A percentile compares a stretch with the other conserved stretches of the same genome.
phyloP scores from a whole-genome alignment of 441 rosid species.

The Kokia cookei region DNA sequence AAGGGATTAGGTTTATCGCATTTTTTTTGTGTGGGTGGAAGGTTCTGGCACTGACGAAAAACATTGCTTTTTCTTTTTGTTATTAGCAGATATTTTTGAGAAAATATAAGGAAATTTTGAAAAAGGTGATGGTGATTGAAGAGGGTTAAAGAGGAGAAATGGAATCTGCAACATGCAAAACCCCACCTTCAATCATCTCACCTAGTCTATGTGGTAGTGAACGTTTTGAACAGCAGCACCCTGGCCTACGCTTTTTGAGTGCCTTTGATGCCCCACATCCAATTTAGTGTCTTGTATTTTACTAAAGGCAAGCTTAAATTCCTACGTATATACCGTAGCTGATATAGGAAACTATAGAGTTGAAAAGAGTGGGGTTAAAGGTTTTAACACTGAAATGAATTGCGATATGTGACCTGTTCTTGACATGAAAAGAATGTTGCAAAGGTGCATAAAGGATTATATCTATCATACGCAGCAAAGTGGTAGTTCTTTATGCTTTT shows the following conservation, averaged over 20 bases:
- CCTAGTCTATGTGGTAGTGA: slow-evolving; percentile 19
- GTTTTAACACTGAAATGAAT: background rate
- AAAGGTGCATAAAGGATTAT: background rate
- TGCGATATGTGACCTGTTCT: background rate
- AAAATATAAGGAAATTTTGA: background rate
- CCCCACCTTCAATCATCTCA: slow-evolving; percentile 1
- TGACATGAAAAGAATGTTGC: slow-evolving; percentile 1
- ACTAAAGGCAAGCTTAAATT: background rate
- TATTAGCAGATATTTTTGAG: background rate
- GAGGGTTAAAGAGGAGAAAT: background rate
- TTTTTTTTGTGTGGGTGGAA: background rate
- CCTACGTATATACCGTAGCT: background rate
- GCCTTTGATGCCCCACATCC: slow-evolving; percentile 33
- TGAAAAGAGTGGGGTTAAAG: background rate
- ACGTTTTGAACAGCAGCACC: slow-evolving; percentile 20
- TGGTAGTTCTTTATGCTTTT: background rate
- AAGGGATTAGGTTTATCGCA: slow-evolving; percentile 17
- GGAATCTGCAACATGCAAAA: slow-evolving; percentile 23
- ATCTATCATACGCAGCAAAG: background rate
- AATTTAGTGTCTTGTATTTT: background rate
- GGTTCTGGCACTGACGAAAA: background rate
- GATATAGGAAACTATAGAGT: background rate
- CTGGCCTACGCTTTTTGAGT: slow-evolving; percentile 11
- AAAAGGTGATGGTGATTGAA: slow-evolving; percentile 28
- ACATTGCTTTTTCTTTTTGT: background rate